Evolutionary conservation across 202 grass and related monocot genomes (phyloP).

Genomic region (Hordeum pubiflorum): DNA sequence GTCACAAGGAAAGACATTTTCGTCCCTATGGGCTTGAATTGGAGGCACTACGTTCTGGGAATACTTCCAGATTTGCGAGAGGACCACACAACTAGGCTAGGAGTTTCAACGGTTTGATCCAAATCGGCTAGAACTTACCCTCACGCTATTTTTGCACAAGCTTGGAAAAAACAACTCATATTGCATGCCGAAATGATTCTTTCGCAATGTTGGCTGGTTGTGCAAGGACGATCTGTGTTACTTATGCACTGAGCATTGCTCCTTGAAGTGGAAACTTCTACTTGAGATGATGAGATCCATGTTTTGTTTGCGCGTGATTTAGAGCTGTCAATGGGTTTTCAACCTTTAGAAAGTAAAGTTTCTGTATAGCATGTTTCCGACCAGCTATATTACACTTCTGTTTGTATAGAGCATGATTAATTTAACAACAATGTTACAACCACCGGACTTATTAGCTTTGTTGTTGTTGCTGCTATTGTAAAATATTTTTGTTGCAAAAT

Average conservation of each 20-base stretch:
- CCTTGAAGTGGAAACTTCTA: background rate
- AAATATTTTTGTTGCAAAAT: background rate
- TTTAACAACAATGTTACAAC: too few relatives aligned
- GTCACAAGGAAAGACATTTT: background rate
- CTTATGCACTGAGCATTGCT: background rate
- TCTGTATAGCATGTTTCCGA: too few relatives aligned
- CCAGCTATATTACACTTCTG: too few relatives aligned
- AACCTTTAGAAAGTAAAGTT: background rate
- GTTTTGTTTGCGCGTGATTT: background rate
- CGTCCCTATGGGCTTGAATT: background rate
- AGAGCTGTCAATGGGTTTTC: background rate
- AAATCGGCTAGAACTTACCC: background rate
- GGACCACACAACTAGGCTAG: background rate
- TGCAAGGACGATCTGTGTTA: background rate
- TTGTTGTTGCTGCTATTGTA: background rate
- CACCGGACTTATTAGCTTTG: too few relatives aligned
- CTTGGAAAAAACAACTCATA: background rate
- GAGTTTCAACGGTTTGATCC: background rate
- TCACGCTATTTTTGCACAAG: background rate
- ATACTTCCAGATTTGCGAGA: background rate
- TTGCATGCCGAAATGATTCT: background rate
- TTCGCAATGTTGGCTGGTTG: background rate
- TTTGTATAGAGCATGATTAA: background rate
- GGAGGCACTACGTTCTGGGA: background rate
- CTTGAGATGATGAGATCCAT: background rate